Evolutionary conservation across 2,329 filamentous ascomycete species (phyloP).

Genomic region (Dactylella cylindrospora): DNA sequence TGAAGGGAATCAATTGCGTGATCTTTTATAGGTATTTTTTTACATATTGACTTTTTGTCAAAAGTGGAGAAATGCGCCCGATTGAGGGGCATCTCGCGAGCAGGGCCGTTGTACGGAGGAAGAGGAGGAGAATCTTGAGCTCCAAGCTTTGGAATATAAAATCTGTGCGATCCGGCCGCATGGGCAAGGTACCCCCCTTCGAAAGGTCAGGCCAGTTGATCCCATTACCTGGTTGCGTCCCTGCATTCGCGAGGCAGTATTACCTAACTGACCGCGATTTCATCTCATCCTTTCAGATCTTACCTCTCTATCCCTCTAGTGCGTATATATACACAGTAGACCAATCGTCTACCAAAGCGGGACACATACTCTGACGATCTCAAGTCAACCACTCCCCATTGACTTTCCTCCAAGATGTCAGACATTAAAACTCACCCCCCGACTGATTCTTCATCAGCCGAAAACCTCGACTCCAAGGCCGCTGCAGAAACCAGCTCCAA

Average conservation of each 20-base stretch:
- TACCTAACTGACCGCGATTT: too few relatives aligned
- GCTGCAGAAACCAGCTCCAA: slow-evolving; percentile 22
- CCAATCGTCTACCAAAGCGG: background rate
- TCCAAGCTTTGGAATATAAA: slow-evolving; percentile 25
- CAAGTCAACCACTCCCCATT: background rate
- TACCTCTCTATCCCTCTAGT: background rate
- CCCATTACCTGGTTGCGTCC: slow-evolving; percentile 23
- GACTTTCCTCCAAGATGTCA: slow-evolving; percentile 14
- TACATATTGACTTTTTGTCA: background rate
- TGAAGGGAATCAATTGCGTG: slow-evolving; percentile 36
- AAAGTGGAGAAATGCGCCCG: too few relatives aligned
- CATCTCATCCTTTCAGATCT: too few relatives aligned
- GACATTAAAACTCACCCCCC: slow-evolving; percentile 24
- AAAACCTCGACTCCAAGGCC: slow-evolving; percentile 26
- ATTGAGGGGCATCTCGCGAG: background rate
- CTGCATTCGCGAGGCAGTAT: too few relatives aligned
- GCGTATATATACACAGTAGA: slow-evolving; percentile 3
- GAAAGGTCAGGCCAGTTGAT: slow-evolving; percentile 17
- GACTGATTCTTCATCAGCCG: too few relatives aligned
- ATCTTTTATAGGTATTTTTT: too few relatives aligned
- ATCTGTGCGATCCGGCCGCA: slow-evolving; percentile 3
- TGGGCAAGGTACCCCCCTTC: slow-evolving; percentile 6
- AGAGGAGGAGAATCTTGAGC: background rate
- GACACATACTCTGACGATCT: background rate
- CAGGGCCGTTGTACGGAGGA: background rate